Evolutionary conservation across 345 rosid species (phyloP).

Genomic region (Sonneratia alba): DNA sequence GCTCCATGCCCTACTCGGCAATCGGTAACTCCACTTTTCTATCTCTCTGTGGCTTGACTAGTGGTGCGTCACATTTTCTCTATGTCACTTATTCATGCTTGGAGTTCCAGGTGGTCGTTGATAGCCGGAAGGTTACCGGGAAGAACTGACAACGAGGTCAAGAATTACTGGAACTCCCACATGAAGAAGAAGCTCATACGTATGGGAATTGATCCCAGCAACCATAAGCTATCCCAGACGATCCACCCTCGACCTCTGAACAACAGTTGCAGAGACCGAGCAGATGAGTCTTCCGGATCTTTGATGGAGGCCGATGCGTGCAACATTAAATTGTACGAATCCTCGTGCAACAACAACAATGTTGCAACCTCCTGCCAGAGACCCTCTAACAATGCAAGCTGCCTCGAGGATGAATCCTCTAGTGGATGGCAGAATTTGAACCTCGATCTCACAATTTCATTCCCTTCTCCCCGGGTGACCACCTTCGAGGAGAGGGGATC

Average conservation of each 20-base stretch:
- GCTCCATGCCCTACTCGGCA: slow-evolving; percentile 37
- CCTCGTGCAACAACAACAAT: background rate
- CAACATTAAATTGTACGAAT: background rate
- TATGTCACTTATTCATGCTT: background rate
- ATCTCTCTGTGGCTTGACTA: too few relatives aligned
- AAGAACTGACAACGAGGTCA: slow-evolving; percentile 35
- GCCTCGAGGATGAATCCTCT: slow-evolving; percentile 2
- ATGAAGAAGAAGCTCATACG: slow-evolving; percentile 4
- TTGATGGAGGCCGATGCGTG: background rate
- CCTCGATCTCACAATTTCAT: slow-evolving; percentile 14
- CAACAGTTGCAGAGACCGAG: too few relatives aligned
- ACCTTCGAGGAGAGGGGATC: background rate
- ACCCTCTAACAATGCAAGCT: background rate
- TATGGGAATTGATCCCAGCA: slow-evolving; percentile 7
- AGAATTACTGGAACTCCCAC: slow-evolving; percentile 25
- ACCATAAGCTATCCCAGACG: slow-evolving; percentile 4
- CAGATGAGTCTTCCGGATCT: background rate
- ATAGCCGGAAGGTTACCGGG: slow-evolving; percentile 43
- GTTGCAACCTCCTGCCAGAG: background rate
- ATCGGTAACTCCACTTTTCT: slow-evolving; percentile 11
- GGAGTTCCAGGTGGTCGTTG: slow-evolving; percentile 26
- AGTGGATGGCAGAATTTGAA: slow-evolving; percentile 1
- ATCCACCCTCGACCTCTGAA: background rate
- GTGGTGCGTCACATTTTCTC: too few relatives aligned
- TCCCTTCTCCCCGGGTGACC: background rate